Base-by-base conservation (phyloP, 176 grass and related monocot species). In the Carex parvula region DNA sequence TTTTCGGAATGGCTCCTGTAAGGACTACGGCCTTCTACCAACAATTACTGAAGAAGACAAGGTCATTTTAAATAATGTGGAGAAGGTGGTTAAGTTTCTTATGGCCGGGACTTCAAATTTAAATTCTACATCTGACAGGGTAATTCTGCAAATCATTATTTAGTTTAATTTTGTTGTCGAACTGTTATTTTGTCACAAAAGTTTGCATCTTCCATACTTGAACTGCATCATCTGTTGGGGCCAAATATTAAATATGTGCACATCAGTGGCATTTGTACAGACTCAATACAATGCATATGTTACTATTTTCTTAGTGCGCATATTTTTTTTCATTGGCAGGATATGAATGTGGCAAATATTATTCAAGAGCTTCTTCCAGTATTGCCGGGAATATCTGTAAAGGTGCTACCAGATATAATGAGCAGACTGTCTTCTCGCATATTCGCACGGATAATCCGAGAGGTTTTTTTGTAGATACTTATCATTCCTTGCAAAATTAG, bases 1-100 rank as follows among this genome's bases (percentile, higher is more conserved):
- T 94, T 93, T 98, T 98, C 0, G 78, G 95, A 73, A 98, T 98
- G 91, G 91, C 91, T 84, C 87, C 95, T 81, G 35, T 90, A 1
- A 94, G 95, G 69, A 65, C 91, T 44, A 85, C 63, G 29, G 86
- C 86, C 82, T 95, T 77, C 86, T 98, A 79, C 95, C 95, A 60
- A 93, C 95, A 41, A 91, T 95, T 72, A 95, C 95, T 50, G 88
- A 91, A 74, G 95, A 98, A 84, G 95, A 98, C 65, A 98, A 87
- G 73, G 69, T 91, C 66, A 90, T 98, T 87, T 90, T 98, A 84
- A 93, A 98, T 75, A 98, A 98, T 44, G 95, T 98, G 1, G 91
- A 98, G 86, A 98, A 98, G 85, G 92, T 98, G 0, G 57, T 83
- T 35, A 98, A 90, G 64, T 98, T 98, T 85, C 85, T 98, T 39